These are phyloP conservation scores for Xylaria intraflava DNA, from an alignment of 495 filamentous ascomycete genomes.

Conservation along the genomic window DNA sequence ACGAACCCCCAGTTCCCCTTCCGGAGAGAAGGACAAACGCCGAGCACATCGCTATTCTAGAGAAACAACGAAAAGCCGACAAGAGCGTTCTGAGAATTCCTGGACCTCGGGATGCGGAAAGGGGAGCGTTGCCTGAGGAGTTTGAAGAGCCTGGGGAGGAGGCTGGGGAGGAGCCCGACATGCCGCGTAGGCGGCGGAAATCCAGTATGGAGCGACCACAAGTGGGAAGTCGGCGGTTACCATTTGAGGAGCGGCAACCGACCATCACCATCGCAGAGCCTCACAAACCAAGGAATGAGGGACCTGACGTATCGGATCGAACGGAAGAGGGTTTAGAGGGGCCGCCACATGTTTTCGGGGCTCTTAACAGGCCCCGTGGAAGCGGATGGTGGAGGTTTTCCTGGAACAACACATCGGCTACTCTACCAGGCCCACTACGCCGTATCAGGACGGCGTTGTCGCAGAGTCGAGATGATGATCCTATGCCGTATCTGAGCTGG, in stretches of 20 bases:
- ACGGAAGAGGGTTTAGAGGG: constrained; percentile 31
- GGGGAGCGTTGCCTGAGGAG: constrained; percentile 61
- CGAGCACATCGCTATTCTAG: constrained; percentile 78
- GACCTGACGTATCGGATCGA: constrained; percentile 27
- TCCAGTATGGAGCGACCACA: constrained; percentile 19
- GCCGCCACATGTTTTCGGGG: constrained; percentile 24
- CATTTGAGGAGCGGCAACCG: constrained; percentile 38
- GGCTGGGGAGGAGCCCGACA: constrained; percentile 17
- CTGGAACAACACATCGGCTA: constrained; percentile 18
- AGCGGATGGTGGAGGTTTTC: constrained; percentile 22
- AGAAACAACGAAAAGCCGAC: constrained; percentile 71
- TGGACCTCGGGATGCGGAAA: constrained; percentile 78
- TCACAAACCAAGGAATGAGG: constrained; percentile 26
- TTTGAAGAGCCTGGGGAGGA: constrained; percentile 25
- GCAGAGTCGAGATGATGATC: constrained; percentile 39
- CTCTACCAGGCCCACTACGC: constrained; percentile 7
- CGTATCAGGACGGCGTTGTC: constrained; percentile 33
- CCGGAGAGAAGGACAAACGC: constrained; percentile 56
- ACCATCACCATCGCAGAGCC: constrained; percentile 63
- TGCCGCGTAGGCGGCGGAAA: constrained; percentile 13
- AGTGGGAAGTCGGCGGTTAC: constrained; percentile 13
- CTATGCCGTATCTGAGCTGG: constrained; percentile 86
- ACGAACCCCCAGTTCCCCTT: constrained; percentile 32
- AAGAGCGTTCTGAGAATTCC: constrained; percentile 76
- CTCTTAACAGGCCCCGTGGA: constrained; percentile 30